These are phyloP conservation scores for Starmerella bacillaris DNA, from an alignment of 805 yeast species.

Conservation along the genomic window DNA sequence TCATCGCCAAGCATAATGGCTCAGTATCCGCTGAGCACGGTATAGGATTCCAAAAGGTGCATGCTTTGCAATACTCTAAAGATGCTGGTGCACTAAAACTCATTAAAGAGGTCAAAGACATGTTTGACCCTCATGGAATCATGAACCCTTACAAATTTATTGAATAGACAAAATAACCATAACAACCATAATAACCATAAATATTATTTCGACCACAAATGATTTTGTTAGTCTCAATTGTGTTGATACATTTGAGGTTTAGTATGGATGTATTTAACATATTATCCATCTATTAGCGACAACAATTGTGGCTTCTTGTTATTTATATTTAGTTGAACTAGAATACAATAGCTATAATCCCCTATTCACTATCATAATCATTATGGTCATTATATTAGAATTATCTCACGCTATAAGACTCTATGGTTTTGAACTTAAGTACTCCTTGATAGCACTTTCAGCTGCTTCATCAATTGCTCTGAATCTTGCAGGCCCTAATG, in stretches of 20 bases:
- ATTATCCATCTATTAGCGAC: too few relatives aligned
- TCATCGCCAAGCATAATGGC: constrained; percentile 47
- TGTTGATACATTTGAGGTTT: too few relatives aligned
- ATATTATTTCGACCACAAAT: background rate
- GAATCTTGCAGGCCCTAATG: constrained; percentile 55
- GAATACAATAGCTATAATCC: too few relatives aligned
- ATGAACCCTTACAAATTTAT: constrained; percentile 83
- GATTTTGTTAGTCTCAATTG: background rate
- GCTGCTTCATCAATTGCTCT: constrained; percentile 45
- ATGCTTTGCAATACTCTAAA: constrained; percentile 74
- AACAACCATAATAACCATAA: background rate
- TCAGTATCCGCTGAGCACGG: constrained; percentile 97
- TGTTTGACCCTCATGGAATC: constrained; percentile 79
- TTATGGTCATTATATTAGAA: too few relatives aligned
- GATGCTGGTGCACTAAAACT: constrained; percentile 47
- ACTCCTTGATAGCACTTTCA: constrained; percentile 29
- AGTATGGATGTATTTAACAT: too few relatives aligned
- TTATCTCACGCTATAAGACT: too few relatives aligned
- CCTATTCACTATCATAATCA: too few relatives aligned
- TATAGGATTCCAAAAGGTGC: constrained; percentile 87
- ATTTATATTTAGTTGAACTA: too few relatives aligned
- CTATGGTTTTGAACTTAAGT: too few relatives aligned
- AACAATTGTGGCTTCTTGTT: too few relatives aligned
- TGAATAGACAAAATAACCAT: constrained; percentile 12
- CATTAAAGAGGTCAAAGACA: constrained; percentile 63